Conservation (phyloP, 2,329 filamentous ascomycete species). For the Volutella citrinella region DNA sequence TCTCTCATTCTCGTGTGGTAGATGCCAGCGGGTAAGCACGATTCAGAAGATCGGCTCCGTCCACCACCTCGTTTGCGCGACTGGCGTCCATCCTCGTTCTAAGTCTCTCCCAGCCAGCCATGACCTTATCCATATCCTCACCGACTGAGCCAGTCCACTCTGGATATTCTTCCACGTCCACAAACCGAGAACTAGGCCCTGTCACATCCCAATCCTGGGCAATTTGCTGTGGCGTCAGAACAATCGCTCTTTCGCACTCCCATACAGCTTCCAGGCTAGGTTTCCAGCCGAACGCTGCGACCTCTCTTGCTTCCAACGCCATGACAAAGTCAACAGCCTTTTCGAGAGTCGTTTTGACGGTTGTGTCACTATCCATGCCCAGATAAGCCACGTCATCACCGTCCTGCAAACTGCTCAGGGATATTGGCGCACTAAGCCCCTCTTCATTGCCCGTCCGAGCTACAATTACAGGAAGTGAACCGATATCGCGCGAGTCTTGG, state of each 20-base stretch:
- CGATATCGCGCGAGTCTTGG: background rate
- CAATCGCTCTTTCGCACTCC: no score
- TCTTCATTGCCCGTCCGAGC: constrained; percentile 6
- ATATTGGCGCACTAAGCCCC: constrained; percentile 9
- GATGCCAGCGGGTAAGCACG: no score
- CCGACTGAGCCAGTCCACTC: background rate
- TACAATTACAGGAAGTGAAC: background rate
- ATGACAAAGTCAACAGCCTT: constrained; percentile 11
- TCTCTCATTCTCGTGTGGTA: no score
- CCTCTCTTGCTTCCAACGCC: constrained; percentile 9
- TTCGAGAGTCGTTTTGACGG: constrained; percentile 5
- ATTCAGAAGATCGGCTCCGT: no score
- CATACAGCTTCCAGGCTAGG: background rate
- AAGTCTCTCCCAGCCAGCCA: no score
- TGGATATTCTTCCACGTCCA: constrained; percentile 1
- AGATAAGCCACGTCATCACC: background rate
- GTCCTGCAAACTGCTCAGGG: constrained; percentile 11
- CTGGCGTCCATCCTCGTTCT: no score
- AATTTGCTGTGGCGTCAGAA: background rate
- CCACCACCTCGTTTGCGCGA: no score
- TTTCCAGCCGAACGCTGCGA: constrained; percentile 7
- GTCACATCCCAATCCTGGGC: background rate
- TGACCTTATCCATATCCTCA: no score
- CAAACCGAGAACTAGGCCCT: constrained; percentile 4
- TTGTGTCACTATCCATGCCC: background rate